Conservation (phyloP, 2,329 filamentous ascomycete genomes). For the Botrytis cinerea region DNA sequence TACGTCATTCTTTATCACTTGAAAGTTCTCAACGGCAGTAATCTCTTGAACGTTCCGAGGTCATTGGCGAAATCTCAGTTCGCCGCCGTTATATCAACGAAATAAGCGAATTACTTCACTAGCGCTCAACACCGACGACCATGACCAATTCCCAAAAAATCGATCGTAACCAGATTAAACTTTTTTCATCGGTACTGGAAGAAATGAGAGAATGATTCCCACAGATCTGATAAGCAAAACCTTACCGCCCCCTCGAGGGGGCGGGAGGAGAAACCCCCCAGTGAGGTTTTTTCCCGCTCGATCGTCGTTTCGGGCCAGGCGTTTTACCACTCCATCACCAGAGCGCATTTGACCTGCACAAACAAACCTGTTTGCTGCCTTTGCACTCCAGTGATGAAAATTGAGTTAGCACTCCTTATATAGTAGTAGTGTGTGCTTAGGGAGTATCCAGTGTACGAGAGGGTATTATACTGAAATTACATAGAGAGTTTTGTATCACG, state of each 20-base stretch:
- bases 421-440: not conserved
- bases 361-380: not conserved
- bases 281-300: not conserved
- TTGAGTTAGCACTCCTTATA: not conserved
- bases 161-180: not conserved
- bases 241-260: not conserved
- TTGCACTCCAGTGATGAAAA: not conserved
- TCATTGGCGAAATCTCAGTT: not conserved
- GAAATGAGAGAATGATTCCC: not conserved
- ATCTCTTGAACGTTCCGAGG: not conserved
- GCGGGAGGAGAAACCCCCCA: conserved; percentile 1
- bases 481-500: not conserved
- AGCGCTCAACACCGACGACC: not conserved
- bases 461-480: too few species aligned
- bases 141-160: not conserved
- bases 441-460: too few species aligned
- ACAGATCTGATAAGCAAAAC: not conserved
- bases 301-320: not conserved
- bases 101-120: not conserved
- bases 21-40: not conserved
- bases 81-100: not conserved
- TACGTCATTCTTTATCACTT: not conserved
- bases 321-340: not conserved
- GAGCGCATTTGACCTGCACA: conserved; percentile 5
- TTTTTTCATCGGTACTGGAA: not conserved